Percentiles rank a stretch among this genome's conserved stretches.
These are phyloP conservation scores for Canavalia ensiformis DNA, from an alignment of 306 rosid species.

Conservation along the genomic window DNA sequence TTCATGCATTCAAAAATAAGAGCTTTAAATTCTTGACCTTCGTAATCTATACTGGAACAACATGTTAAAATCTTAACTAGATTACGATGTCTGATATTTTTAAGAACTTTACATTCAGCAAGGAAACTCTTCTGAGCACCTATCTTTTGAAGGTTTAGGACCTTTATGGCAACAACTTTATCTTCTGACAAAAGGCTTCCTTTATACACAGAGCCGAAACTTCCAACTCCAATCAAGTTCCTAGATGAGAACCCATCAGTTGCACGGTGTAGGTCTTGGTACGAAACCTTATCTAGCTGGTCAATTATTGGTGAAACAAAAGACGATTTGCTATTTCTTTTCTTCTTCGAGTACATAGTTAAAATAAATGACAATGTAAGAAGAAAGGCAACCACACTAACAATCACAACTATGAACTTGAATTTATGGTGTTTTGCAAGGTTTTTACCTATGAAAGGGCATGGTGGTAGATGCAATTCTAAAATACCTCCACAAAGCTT, in stretches of 20 bases:
- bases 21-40: conserved; percentile 35
- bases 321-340: neutral
- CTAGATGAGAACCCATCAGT: conserved; percentile 19
- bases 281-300: conserved; percentile 30
- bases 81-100: conserved; percentile 28
- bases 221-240: neutral
- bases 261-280: conserved; percentile 20
- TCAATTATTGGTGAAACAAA: neutral
- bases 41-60: conserved; percentile 20
- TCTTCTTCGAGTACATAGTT: conserved; percentile 9
- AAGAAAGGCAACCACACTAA: conserved; percentile 29
- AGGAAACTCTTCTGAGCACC: neutral
- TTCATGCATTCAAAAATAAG: conserved; percentile 2
- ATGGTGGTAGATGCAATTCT: conserved; percentile 30
- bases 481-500: conserved; percentile 45
- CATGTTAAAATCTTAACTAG: conserved; percentile 25
- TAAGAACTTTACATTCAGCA: conserved; percentile 3
- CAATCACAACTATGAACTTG: neutral
- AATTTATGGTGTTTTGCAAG: neutral
- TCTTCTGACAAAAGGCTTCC: conserved; percentile 1
- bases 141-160: conserved; percentile 16
- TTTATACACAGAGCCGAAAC: neutral
- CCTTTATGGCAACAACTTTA: conserved; percentile 14
- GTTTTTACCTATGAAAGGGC: neutral
- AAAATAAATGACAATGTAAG: neutral